Conservation (phyloP, 768 basidiomycete genomes). For the Tulasnella sp. region DNA sequence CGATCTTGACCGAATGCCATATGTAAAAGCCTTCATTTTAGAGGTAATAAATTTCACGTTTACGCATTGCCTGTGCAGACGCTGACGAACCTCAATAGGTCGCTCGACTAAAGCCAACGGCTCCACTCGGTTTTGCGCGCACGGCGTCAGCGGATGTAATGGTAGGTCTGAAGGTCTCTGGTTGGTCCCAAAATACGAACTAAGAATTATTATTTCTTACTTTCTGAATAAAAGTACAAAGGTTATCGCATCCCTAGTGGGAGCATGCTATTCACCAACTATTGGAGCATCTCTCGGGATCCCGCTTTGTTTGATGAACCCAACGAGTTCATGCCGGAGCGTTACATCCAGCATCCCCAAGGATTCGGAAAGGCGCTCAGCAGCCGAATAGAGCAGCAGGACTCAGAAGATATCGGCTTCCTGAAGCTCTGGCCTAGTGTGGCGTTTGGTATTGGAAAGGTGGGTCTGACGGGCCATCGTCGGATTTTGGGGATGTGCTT, state of each 20-base stretch:
- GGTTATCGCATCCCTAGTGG: not conserved
- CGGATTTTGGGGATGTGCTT: not conserved
- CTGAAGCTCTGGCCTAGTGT: not conserved
- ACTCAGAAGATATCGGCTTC: not conserved
- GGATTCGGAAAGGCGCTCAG: not conserved
- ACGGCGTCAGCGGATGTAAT: not conserved
- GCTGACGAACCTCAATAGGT: not conserved
- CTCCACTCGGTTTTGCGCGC: not conserved
- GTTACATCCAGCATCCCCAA: not conserved
- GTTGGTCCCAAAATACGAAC: not conserved
- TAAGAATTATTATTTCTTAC: not conserved
- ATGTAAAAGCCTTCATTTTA: constrained; percentile 36
- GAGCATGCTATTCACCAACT: not conserved
- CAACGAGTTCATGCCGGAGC: not conserved
- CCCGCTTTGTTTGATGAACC: not conserved
- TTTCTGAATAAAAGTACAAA: not conserved
- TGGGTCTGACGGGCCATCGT: not conserved
- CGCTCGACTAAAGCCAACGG: not conserved
- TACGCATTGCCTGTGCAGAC: no score
- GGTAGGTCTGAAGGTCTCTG: not conserved
- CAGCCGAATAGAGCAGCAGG: not conserved
- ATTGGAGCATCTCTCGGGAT: not conserved
- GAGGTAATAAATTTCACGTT: constrained; percentile 30
- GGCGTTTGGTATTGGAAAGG: not conserved
- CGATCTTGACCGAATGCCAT: constrained; percentile 39